Percentiles rank a stretch among this genome's conserved stretches.
phyloP scores from a whole-genome alignment of 164 flowering plant genomes.

The Vitis rotundifolia region DNA sequence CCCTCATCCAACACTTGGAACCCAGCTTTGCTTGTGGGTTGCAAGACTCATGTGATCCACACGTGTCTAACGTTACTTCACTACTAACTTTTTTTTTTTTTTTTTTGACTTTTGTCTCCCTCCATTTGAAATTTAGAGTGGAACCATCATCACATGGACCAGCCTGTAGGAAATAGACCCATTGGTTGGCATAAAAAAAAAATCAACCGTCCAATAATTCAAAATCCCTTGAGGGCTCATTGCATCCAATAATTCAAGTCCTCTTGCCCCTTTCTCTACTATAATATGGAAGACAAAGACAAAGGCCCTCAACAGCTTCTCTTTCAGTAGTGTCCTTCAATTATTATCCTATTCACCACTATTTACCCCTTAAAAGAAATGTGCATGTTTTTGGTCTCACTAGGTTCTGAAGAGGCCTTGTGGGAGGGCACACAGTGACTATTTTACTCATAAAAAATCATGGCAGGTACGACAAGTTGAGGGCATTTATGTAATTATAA shows the following conservation, averaged over 20 bases:
- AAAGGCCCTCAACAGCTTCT: constrained; percentile 17
- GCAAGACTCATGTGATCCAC: constrained; percentile 20
- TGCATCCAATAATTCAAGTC: constrained; percentile 31
- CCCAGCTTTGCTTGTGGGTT: background rate
- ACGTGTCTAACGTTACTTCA: constrained; percentile 22
- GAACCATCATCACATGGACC: constrained; percentile 45
- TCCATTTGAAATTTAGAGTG: background rate
- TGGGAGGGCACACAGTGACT: too few relatives aligned
- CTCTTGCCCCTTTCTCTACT: constrained; percentile 16
- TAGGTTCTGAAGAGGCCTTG: too few relatives aligned
- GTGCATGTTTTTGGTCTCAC: too few relatives aligned
- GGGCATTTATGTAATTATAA: too few relatives aligned
- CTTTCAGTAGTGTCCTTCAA: too few relatives aligned
- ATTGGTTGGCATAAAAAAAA: background rate
- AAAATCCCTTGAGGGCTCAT: constrained; percentile 14
- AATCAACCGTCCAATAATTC: constrained; percentile 23
- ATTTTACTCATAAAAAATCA: too few relatives aligned
- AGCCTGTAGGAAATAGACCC: constrained; percentile 23
- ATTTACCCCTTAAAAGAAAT: too few relatives aligned
- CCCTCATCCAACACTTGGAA: background rate
- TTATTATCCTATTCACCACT: too few relatives aligned
- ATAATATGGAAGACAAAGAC: constrained; percentile 20
- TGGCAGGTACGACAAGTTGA: too few relatives aligned
- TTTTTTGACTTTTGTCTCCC: constrained; percentile 2
- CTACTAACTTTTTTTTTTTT: background rate